A percentile compares a stretch with the other conserved stretches of the same genome.
Conservation (phyloP, 306 rosid genomes). For the Nissolia schottii region DNA sequence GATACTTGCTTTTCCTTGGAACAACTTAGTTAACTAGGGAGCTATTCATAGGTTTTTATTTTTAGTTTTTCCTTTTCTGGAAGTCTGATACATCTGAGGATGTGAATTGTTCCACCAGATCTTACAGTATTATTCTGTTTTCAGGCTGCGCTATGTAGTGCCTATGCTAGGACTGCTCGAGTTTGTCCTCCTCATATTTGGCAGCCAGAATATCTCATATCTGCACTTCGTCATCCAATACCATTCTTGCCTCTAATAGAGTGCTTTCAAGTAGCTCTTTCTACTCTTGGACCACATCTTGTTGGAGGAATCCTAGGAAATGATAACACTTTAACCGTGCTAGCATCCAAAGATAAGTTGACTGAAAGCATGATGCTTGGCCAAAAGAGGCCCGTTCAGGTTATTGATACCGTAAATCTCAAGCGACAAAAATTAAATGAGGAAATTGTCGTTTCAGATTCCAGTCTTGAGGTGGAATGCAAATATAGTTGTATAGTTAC, state of each 20-base stretch:
- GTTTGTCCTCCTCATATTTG: slow-evolving; percentile 78
- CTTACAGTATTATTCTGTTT: slow-evolving; percentile 27
- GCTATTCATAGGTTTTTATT: slow-evolving; percentile 9
- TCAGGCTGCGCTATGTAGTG: slow-evolving; percentile 82
- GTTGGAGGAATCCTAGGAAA: slow-evolving; percentile 47
- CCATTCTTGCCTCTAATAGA: slow-evolving; percentile 65
- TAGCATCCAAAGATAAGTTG: slow-evolving; percentile 38
- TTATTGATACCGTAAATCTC: slow-evolving; percentile 34
- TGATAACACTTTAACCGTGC: slow-evolving; percentile 13
- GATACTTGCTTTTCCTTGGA: slow-evolving; percentile 24
- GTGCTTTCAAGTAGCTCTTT: slow-evolving; percentile 71
- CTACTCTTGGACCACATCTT: slow-evolving; percentile 61
- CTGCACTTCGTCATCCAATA: slow-evolving; percentile 49
- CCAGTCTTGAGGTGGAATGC: slow-evolving; percentile 37
- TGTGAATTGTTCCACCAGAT: slow-evolving; percentile 27
- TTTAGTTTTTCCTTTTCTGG: background rate
- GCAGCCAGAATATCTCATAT: slow-evolving; percentile 76
- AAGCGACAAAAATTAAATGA: slow-evolving; percentile 61
- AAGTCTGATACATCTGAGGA: slow-evolving; percentile 20
- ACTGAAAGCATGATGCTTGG: slow-evolving; percentile 41
- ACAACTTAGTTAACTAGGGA: slow-evolving; percentile 20
- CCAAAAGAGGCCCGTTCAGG: slow-evolving; percentile 68
- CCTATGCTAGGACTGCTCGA: slow-evolving; percentile 66
- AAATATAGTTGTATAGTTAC: slow-evolving; percentile 38
- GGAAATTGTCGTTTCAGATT: slow-evolving; percentile 41